Conservation (phyloP, 805 yeast species). For the Jamesozyma lodderae region DNA sequence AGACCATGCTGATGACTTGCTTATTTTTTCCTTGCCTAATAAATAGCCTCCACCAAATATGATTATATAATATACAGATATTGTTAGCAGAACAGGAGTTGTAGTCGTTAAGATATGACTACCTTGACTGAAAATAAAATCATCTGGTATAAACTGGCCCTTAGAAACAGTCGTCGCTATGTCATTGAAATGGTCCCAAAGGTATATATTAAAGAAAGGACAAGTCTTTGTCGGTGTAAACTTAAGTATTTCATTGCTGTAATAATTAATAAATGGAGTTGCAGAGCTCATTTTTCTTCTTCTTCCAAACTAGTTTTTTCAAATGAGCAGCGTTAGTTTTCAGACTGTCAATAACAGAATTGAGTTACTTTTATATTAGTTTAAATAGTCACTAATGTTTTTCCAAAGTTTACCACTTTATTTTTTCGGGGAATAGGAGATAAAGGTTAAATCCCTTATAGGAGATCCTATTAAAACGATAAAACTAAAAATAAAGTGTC, state of each 20-base stretch:
- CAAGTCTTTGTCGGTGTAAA: not conserved
- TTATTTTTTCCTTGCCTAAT: constrained; percentile 41
- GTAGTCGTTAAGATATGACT: constrained; percentile 59
- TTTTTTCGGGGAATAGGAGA: too few relatives aligned
- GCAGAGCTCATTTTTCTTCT: too few relatives aligned
- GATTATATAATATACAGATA: constrained; percentile 60
- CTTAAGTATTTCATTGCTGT: not conserved
- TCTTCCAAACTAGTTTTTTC: too few relatives aligned
- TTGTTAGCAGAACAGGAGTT: constrained; percentile 45
- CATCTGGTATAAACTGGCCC: constrained; percentile 27
- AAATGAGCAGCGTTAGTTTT: too few relatives aligned
- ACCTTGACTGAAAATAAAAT: constrained; percentile 58
- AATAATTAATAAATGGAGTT: too few relatives aligned
- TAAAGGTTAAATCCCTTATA: too few relatives aligned
- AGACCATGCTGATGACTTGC: constrained; percentile 59
- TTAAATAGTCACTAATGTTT: too few relatives aligned
- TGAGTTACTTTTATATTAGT: too few relatives aligned
- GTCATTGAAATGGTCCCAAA: constrained; percentile 24
- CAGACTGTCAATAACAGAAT: too few relatives aligned
- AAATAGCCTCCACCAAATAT: constrained; percentile 77
- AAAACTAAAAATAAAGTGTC: too few relatives aligned
- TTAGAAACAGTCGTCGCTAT: constrained; percentile 11
- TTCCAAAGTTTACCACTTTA: too few relatives aligned
- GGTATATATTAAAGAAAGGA: constrained; percentile 1
- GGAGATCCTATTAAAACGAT: too few relatives aligned